Conservation (phyloP, 2,329 filamentous ascomycete species). For the Epicoccum nigrum region DNA sequence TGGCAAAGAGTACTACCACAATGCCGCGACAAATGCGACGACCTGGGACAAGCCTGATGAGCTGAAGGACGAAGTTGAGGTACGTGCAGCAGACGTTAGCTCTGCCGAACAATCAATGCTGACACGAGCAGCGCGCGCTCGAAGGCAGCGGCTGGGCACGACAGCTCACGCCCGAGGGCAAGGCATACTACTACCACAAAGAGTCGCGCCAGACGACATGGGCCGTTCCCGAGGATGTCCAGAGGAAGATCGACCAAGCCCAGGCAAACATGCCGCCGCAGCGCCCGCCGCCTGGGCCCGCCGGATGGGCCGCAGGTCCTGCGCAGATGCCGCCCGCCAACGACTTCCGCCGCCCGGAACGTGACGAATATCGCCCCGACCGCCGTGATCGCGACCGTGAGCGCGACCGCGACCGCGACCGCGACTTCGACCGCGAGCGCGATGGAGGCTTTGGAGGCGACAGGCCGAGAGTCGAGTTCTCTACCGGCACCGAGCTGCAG, state of each 20-base stretch:
- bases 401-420: constrained; percentile 44
- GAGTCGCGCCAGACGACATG: constrained; percentile 92
- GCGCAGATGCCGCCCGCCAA: constrained; percentile 48
- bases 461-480: constrained; percentile 41
- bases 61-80: constrained; percentile 82
- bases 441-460: constrained; percentile 53
- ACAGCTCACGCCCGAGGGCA: constrained; percentile 83
- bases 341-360: constrained; percentile 42
- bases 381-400: constrained; percentile 37
- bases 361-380: constrained; percentile 37
- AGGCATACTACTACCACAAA: constrained; percentile 92
- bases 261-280: constrained; percentile 57
- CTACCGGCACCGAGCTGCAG: constrained; percentile 60
- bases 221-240: constrained; percentile 79
- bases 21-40: constrained; percentile 81
- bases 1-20: constrained; percentile 90
- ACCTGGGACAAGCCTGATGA: constrained; percentile 95
- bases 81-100: constrained; percentile 46
- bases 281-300: constrained; percentile 47
- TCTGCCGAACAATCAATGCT: constrained; percentile 12
- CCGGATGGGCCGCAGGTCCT: constrained; percentile 66
- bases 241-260: constrained; percentile 78
- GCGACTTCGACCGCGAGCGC: constrained; percentile 56
- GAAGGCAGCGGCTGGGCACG: constrained; percentile 90
- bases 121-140: constrained; percentile 70